Percentiles rank a stretch among this genome's conserved stretches.
phyloP scores from a whole-genome alignment of 805 yeast species.

The Priceomyces carsonii region DNA sequence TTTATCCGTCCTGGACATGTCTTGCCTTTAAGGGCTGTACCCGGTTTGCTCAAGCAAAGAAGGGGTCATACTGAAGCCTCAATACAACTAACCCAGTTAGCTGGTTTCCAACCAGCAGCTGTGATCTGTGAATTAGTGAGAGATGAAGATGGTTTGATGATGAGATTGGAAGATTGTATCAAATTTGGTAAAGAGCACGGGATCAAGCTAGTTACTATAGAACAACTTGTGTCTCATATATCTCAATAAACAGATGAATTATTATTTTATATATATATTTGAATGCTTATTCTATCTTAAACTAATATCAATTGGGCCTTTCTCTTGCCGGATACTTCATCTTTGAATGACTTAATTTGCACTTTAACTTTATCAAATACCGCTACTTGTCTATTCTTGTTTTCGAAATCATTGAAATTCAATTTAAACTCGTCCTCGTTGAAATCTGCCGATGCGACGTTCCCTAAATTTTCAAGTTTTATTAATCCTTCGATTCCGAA shows the following conservation, averaged over 20 bases:
- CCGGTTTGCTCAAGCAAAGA: slow-evolving; percentile 78
- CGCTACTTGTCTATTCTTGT: slow-evolving; percentile 49
- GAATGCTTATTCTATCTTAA: slow-evolving; percentile 19
- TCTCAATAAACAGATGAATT: slow-evolving; percentile 5
- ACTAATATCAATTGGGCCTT: slow-evolving; percentile 74
- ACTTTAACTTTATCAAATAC: slow-evolving; percentile 88
- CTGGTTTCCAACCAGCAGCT: slow-evolving; percentile 82
- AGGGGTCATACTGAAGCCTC: slow-evolving; percentile 98
- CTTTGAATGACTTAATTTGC: slow-evolving; percentile 76
- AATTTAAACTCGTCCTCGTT: slow-evolving; percentile 79
- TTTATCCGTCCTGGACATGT: slow-evolving; percentile 94
- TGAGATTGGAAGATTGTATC: slow-evolving; percentile 85
- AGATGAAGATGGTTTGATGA: slow-evolving; percentile 94
- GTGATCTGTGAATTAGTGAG: slow-evolving; percentile 92
- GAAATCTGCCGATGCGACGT: slow-evolving; percentile 60
- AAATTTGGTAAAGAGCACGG: slow-evolving; percentile 62
- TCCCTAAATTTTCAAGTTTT: slow-evolving; percentile 73
- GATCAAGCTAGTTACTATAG: slow-evolving; percentile 76
- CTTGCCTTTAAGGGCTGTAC: slow-evolving; percentile 87
- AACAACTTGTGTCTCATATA: slow-evolving; percentile 63
- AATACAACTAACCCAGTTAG: slow-evolving; percentile 77
- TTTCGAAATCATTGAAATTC: slow-evolving; percentile 51
- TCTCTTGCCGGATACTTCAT: slow-evolving; percentile 88
- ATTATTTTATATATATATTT: slow-evolving; percentile 3
- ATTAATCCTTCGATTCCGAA: slow-evolving; percentile 95